Evolutionary conservation across 75 land plant genomes (phyloP).

Genomic region (Azolla pinnata): DNA sequence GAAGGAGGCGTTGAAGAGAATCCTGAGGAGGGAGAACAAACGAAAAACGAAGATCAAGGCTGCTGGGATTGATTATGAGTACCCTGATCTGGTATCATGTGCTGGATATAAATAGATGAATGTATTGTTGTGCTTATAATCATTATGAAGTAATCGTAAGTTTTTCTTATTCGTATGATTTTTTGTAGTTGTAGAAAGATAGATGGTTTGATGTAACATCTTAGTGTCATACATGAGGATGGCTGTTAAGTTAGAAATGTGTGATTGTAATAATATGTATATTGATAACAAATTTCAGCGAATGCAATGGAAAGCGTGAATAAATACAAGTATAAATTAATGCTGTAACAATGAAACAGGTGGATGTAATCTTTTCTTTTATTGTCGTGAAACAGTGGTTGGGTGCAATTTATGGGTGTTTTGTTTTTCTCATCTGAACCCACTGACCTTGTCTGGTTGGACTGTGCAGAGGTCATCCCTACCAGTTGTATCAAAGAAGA

Average conservation of each 20-base stretch:
- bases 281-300: too few species aligned
- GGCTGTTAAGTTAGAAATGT: too few species aligned
- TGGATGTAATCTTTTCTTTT: too few species aligned
- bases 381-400: too few species aligned
- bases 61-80: conserved; percentile 81
- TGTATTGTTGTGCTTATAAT: background rate
- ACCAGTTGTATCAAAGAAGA: conserved; percentile 50
- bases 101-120: conserved; percentile 3
- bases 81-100: conserved; percentile 72
- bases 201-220: too few species aligned
- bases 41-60: conserved; percentile 51
- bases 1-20: conserved; percentile 34
- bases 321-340: too few species aligned
- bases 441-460: conserved; percentile 6
- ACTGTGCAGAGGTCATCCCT: conserved; percentile 33
- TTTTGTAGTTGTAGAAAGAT: background rate
- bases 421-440: too few species aligned
- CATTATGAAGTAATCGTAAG: background rate
- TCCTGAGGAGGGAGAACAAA: conserved; percentile 45
- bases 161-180: background rate
- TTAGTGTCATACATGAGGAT: too few species aligned
- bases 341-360: too few species aligned
- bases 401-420: too few species aligned
- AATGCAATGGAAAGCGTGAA: too few species aligned
- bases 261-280: too few species aligned